Conservation (phyloP, 768 basidiomycete genomes). For the Thelephora aurantiotincta region DNA sequence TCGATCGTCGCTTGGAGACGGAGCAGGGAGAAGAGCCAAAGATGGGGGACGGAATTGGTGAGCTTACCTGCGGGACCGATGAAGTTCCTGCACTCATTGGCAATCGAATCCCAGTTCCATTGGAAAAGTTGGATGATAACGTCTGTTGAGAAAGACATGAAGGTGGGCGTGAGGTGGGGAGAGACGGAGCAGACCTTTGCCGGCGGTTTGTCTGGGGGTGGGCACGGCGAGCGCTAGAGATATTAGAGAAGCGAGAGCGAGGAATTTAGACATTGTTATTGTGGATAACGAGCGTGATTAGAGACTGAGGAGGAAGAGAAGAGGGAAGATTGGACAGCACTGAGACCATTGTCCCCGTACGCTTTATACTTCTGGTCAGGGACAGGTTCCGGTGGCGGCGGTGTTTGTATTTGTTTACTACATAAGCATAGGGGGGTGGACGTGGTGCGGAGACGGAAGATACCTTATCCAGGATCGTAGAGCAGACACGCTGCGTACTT, state of each 20-base stretch:
- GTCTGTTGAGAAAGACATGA: not conserved
- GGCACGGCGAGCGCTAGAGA: not conserved
- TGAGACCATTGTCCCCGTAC: no score
- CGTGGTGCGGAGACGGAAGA: no score
- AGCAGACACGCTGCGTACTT: no score
- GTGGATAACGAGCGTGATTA: not conserved
- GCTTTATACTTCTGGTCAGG: no score
- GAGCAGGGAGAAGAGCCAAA: not conserved
- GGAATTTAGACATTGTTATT: not conserved
- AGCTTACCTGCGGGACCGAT: conserved; percentile 13
- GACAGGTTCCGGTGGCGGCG: no score
- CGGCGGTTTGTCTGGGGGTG: not conserved
- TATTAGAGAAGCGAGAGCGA: not conserved
- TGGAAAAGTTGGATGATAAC: conserved; percentile 17
- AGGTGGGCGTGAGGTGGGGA: no score
- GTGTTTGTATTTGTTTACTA: no score
- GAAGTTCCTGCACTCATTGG: conserved; percentile 14
- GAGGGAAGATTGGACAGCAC: no score
- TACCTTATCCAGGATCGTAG: no score
- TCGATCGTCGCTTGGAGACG: not conserved
- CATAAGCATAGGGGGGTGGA: no score
- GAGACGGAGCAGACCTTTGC: no score
- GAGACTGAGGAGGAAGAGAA: not conserved
- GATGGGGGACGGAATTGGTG: conserved; percentile 10
- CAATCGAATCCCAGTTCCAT: conserved; percentile 15